These are phyloP conservation scores for Pugionium cornutum DNA, from an alignment of 345 rosid species.

Conservation along the genomic window DNA sequence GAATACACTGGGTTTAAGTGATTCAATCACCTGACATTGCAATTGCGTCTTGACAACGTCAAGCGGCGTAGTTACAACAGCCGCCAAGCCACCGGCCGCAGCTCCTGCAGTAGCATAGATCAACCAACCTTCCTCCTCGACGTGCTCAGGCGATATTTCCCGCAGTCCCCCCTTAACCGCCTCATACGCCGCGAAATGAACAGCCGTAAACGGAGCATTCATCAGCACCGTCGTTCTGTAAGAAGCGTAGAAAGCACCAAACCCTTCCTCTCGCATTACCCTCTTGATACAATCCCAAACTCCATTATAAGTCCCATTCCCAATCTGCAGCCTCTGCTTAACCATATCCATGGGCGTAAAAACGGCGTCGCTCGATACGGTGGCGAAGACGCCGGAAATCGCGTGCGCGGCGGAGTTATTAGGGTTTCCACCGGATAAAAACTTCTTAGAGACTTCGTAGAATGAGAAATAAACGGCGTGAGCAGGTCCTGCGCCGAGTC, in stretches of 20 bases:
- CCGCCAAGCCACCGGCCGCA: slow-evolving; percentile 73
- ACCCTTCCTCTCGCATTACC: slow-evolving; percentile 76
- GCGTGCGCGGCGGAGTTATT: slow-evolving; percentile 83
- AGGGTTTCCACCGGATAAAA: slow-evolving; percentile 64
- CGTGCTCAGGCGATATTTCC: slow-evolving; percentile 75
- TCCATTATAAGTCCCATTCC: slow-evolving; percentile 62
- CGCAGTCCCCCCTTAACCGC: slow-evolving; percentile 70
- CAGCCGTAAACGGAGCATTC: slow-evolving; percentile 96
- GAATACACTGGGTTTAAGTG: not conserved
- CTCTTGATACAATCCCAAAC: slow-evolving; percentile 77
- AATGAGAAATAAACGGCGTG: slow-evolving; percentile 96
- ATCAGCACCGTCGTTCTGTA: slow-evolving; percentile 91
- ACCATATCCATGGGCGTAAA: slow-evolving; percentile 99
- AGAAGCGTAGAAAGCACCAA: slow-evolving; percentile 87
- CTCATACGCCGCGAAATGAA: slow-evolving; percentile 91
- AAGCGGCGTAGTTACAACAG: slow-evolving; percentile 48
- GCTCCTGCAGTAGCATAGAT: slow-evolving; percentile 98
- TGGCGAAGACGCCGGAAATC: slow-evolving; percentile 82
- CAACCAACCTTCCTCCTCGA: slow-evolving; percentile 58
- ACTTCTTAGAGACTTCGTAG: slow-evolving; percentile 76
- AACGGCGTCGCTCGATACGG: slow-evolving; percentile 90
- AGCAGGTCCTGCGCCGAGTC: slow-evolving; percentile 99
- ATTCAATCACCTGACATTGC: slow-evolving; percentile 87
- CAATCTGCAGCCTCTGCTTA: slow-evolving; percentile 92
- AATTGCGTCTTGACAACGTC: slow-evolving; percentile 61